phyloP scores from a whole-genome alignment of 371 early-diverging fungal species.

The Conidiobolus incongruus region DNA sequence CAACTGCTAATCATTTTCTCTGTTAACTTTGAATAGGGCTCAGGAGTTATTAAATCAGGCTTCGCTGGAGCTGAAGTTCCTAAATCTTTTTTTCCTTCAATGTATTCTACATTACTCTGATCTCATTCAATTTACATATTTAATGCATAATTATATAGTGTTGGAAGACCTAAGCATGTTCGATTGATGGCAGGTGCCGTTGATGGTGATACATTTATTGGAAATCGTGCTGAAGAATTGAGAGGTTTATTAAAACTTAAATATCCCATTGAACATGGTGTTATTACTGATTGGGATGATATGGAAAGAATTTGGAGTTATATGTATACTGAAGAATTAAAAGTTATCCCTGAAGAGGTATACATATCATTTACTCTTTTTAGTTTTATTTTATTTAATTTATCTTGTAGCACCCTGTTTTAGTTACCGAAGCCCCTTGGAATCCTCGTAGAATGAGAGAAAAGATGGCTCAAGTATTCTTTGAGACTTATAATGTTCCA shows the following conservation, averaged over 20 bases:
- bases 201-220: conserved; percentile 84
- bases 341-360: conserved; percentile 84
- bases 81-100: conserved; percentile 76
- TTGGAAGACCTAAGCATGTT: conserved; percentile 85
- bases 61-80: conserved; percentile 94
- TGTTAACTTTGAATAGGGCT: conserved; percentile 40
- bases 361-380: not conserved
- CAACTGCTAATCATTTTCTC: not conserved
- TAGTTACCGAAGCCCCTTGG: conserved; percentile 86
- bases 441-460: conserved; percentile 81
- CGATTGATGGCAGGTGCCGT: conserved; percentile 94
- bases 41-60: conserved; percentile 92
- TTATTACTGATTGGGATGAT: conserved; percentile 90
- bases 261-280: conserved; percentile 91
- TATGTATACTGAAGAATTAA: conserved; percentile 81
- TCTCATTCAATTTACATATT: not conserved
- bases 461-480: conserved; percentile 78
- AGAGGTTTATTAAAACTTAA: conserved; percentile 76
- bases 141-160: conserved; percentile 19
- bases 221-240: conserved; percentile 77
- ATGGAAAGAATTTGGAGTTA: conserved; percentile 96
- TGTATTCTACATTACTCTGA: conserved; percentile 22
- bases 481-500: conserved; percentile 94
- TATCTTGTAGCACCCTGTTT: conserved; percentile 59
- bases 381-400: not conserved